A percentile compares a stretch with the other conserved stretches of the same genome.
Conservation (phyloP, 202 grass and related monocot species). For the Setaria viridis region DNA sequence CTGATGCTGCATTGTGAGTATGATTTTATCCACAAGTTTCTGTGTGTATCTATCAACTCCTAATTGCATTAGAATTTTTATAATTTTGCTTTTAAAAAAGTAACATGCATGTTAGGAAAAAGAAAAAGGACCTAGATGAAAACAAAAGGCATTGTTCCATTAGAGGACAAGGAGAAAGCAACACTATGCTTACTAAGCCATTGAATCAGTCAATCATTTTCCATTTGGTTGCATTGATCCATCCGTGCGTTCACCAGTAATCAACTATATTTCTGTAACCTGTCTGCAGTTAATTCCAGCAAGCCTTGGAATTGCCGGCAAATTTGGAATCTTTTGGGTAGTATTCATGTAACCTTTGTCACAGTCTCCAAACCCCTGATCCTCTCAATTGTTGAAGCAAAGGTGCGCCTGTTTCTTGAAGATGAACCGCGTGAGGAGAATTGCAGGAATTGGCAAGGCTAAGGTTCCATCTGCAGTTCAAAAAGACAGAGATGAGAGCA, state of each 20-base stretch:
- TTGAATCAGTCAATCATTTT: constrained; percentile 25
- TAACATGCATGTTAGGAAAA: not conserved
- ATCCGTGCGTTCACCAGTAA: constrained; percentile 1
- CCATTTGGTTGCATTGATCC: constrained; percentile 21
- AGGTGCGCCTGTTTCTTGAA: not conserved
- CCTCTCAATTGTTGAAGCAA: not conserved
- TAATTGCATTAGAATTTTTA: not conserved
- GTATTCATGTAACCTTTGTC: constrained; percentile 38
- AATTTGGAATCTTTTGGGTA: constrained; percentile 37
- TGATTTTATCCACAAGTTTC: not conserved
- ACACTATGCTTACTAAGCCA: constrained; percentile 13
- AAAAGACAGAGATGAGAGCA: constrained; percentile 60
- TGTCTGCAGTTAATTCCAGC: constrained; percentile 8
- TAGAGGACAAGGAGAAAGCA: constrained; percentile 33
- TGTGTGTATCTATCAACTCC: not conserved
- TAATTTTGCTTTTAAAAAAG: not conserved
- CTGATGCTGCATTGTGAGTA: not conserved
- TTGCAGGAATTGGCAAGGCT: constrained; percentile 40
- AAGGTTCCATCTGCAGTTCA: constrained; percentile 24
- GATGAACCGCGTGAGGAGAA: constrained; percentile 53
- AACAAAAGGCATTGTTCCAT: not conserved
- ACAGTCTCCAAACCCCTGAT: not conserved
- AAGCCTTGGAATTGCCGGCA: constrained; percentile 47
- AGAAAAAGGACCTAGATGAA: not conserved
- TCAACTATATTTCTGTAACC: constrained; percentile 2